These are phyloP conservation scores for Grigorovia jiainica DNA, from an alignment of 805 yeast genomes.

Conservation along the genomic window DNA sequence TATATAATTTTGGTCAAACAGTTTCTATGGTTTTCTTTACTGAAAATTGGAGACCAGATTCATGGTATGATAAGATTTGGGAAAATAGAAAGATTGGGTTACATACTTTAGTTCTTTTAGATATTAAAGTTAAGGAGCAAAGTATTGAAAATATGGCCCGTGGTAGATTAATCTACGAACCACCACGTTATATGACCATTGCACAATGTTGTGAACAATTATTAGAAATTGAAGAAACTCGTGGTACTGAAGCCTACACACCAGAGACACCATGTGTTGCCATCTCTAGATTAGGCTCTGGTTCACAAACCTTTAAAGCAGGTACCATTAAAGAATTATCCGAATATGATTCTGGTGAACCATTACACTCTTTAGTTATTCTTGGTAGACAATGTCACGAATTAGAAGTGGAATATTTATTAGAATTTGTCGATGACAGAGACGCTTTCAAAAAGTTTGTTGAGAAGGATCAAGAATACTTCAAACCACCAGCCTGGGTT, in stretches of 20 bases:
- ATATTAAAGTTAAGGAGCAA: slow-evolving; percentile 95
- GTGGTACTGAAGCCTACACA: slow-evolving; percentile 72
- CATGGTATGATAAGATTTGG: slow-evolving; percentile 79
- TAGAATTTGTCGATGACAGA: slow-evolving; percentile 61
- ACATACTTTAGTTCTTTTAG: slow-evolving; percentile 80
- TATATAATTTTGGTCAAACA: slow-evolving; percentile 93
- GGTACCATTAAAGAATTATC: slow-evolving; percentile 73
- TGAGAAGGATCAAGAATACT: slow-evolving; percentile 51
- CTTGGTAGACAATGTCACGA: slow-evolving; percentile 93
- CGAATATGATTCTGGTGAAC: slow-evolving; percentile 85
- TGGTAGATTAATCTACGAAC: slow-evolving; percentile 86
- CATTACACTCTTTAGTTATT: slow-evolving; percentile 83
- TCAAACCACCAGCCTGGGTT: slow-evolving; percentile 64
- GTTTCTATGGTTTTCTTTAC: slow-evolving; percentile 95
- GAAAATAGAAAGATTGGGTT: slow-evolving; percentile 87
- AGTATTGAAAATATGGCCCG: slow-evolving; percentile 89
- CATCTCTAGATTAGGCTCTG: slow-evolving; percentile 83
- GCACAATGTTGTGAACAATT: slow-evolving; percentile 82
- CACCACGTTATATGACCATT: slow-evolving; percentile 93
- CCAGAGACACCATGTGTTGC: slow-evolving; percentile 89
- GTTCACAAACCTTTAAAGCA: slow-evolving; percentile 71
- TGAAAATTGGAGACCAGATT: slow-evolving; percentile 92
- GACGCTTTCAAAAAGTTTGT: slow-evolving; percentile 38
- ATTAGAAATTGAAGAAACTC: slow-evolving; percentile 73
- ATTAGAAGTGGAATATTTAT: slow-evolving; percentile 75